phyloP scores from a whole-genome alignment of 306 rosid species.

The Bauhinia variegata region DNA sequence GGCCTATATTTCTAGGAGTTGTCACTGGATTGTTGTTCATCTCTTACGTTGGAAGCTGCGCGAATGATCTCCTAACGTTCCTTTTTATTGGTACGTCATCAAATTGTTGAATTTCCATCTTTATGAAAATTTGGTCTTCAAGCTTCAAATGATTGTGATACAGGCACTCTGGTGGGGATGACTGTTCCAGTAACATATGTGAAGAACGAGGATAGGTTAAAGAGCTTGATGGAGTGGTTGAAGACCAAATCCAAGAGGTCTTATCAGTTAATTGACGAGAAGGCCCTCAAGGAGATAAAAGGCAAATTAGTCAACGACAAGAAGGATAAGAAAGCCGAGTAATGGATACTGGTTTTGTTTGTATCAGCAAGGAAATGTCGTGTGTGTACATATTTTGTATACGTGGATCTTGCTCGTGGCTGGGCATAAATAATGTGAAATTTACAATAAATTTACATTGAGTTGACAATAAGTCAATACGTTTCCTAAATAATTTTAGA shows the following conservation, averaged over 20 bases:
- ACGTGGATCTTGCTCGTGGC: neutral
- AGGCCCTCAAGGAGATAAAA: slow-evolving; percentile 49
- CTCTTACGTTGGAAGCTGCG: slow-evolving; percentile 46
- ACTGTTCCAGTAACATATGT: slow-evolving; percentile 49
- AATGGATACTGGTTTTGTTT: neutral
- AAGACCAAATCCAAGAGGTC: slow-evolving; percentile 40
- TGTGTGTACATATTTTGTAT: neutral
- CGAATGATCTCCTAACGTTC: slow-evolving; percentile 48
- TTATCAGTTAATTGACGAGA: slow-evolving; percentile 57
- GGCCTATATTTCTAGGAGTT: slow-evolving; percentile 45
- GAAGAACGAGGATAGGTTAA: slow-evolving; percentile 53
- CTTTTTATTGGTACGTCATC: slow-evolving; percentile 50
- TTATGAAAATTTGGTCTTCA: neutral
- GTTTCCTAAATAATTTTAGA: too few relatives aligned
- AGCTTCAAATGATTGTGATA: neutral
- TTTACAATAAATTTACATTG: neutral
- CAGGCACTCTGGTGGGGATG: slow-evolving; percentile 52
- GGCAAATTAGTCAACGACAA: slow-evolving; percentile 29
- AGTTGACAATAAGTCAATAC: too few relatives aligned
- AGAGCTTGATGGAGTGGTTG: slow-evolving; percentile 45
- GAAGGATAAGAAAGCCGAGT: slow-evolving; percentile 51
- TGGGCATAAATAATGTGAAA: neutral
- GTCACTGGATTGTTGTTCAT: slow-evolving; percentile 46
- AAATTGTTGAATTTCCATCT: neutral
- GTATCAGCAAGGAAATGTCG: neutral